Evolutionary conservation across 768 basidiomycete species (phyloP).

Genomic region (Serendipita vermifera): DNA sequence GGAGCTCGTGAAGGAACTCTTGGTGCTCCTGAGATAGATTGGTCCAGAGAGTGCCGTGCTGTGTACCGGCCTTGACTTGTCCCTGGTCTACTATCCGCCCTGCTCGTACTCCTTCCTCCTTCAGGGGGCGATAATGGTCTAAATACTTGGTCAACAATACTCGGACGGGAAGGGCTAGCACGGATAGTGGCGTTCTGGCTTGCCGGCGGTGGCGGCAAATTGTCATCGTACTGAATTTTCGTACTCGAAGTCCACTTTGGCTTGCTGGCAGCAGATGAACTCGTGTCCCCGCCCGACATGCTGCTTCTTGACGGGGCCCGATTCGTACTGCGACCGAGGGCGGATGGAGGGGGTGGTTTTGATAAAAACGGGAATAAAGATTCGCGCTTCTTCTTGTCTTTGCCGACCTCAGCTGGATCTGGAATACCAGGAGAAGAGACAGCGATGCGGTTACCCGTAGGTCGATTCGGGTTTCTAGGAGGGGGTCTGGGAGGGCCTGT

Average conservation of each 20-base stretch:
- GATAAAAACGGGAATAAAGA: conserved; percentile 6
- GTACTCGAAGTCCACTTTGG: conserved; percentile 76
- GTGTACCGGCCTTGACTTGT: conserved; percentile 1
- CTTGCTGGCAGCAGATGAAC: conserved; percentile 20
- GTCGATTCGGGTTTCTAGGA: neutral
- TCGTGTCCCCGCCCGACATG: conserved; percentile 2
- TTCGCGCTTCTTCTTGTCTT: neutral
- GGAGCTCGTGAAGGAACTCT: conserved; percentile 11
- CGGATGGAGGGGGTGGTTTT: neutral
- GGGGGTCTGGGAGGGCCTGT: neutral
- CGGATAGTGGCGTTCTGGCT: conserved; percentile 10
- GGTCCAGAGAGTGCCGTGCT: neutral
- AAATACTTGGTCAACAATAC: conserved; percentile 13
- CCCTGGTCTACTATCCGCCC: neutral
- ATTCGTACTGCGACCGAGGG: conserved; percentile 1
- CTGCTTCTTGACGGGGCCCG: neutral
- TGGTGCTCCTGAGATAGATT: neutral
- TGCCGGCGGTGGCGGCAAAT: neutral
- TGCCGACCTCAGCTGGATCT: neutral
- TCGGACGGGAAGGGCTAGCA: conserved; percentile 12
- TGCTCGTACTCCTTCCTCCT: neutral
- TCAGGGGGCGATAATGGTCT: conserved; percentile 9
- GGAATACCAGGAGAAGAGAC: neutral
- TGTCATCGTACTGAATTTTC: conserved; percentile 44
- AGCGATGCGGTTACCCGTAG: neutral